Percentiles rank a stretch among this genome's conserved stretches.
These are phyloP conservation scores for Chlamydomonas eustigma DNA, from an alignment of 139 green algal genomes.

Conservation along the genomic window DNA sequence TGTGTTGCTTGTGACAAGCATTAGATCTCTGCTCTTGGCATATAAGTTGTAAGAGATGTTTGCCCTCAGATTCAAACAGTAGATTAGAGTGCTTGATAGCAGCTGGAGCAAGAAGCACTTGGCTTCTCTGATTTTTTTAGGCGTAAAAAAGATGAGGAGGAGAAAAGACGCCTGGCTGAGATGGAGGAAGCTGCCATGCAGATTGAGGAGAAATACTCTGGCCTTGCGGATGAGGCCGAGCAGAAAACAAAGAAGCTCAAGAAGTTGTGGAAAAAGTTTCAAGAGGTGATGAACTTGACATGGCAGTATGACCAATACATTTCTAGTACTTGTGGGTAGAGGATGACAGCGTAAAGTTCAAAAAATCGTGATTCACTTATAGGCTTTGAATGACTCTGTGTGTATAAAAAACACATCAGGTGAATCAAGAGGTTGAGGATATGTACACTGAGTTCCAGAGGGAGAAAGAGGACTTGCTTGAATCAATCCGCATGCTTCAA, in stretches of 20 bases:
- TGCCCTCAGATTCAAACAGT: no score
- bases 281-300: conserved; percentile 11
- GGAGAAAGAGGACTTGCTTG: conserved; percentile 72
- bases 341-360: no score
- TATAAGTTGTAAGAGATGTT: no score
- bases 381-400: no score
- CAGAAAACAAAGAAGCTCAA: conserved; percentile 69
- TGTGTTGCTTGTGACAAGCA: no score
- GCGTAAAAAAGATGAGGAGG: conserved; percentile 32
- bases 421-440: conserved; percentile 38
- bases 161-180: conserved; percentile 46
- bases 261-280: conserved; percentile 60
- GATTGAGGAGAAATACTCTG: conserved; percentile 53
- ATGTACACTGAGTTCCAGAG: conserved; percentile 61
- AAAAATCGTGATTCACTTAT: no score
- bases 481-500: conserved; percentile 62
- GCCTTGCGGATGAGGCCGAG: conserved; percentile 65
- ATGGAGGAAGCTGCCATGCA: conserved; percentile 49
- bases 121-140: background rate
- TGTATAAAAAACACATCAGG: no score
- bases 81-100: no score
- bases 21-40: no score
- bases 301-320: no score
- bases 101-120: no score
- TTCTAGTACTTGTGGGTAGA: no score